Conservation (phyloP, 1,139 yeast species). For the Yamadazyma blattariae region DNA sequence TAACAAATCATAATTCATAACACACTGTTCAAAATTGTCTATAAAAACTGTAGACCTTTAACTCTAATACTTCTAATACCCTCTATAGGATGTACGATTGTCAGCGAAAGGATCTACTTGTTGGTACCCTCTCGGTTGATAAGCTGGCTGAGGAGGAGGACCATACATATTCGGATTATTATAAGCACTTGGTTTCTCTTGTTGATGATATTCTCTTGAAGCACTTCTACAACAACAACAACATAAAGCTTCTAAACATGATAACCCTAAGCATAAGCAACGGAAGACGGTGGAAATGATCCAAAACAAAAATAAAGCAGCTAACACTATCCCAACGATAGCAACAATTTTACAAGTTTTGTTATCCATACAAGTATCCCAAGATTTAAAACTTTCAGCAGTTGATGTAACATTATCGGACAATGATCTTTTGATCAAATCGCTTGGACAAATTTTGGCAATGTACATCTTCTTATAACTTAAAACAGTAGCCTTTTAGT, state of each 20-base stretch:
- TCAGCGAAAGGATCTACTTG: conserved; percentile 3
- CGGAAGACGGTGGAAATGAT: conserved; percentile 38
- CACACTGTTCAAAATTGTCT: no score
- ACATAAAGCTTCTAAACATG: conserved; percentile 44
- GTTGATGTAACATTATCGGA: conserved; percentile 31
- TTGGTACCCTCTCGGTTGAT: conserved; percentile 2
- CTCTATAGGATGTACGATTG: conserved; percentile 1
- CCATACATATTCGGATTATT: conserved; percentile 41
- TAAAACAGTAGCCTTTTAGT: no score
- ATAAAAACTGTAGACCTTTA: no score
- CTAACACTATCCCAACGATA: conserved; percentile 69
- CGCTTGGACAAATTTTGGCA: conserved; percentile 11
- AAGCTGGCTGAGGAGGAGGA: conserved; percentile 20
- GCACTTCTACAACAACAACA: conserved; percentile 44
- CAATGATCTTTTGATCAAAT: conserved; percentile 12
- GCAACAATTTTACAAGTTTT: conserved; percentile 72
- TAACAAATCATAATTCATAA: no score
- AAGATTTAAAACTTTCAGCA: conserved; percentile 56
- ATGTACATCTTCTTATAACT: conserved; percentile 6
- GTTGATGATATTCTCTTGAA: conserved; percentile 14
- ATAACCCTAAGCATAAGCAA: conserved; percentile 44
- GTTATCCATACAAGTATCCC: conserved; percentile 83
- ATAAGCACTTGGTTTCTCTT: conserved; percentile 20
- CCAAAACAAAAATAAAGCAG: conserved; percentile 45
- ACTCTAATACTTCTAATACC: no score